These are phyloP conservation scores for Claviceps paspali DNA, from an alignment of 2,329 filamentous ascomycete species.

Conservation along the genomic window DNA sequence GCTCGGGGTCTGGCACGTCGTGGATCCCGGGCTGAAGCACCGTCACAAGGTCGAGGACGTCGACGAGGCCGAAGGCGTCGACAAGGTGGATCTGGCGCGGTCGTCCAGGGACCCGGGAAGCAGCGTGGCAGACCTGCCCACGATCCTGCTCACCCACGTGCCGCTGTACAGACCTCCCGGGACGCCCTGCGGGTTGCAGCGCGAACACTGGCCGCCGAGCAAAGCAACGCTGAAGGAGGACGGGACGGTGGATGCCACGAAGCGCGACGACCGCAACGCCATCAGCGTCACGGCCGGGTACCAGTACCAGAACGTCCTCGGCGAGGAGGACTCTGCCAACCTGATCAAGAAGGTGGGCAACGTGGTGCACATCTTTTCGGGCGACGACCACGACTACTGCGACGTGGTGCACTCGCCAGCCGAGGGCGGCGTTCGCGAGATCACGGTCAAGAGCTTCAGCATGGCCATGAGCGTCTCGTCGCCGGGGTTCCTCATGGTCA, in stretches of 20 bases:
- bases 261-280: constrained; percentile 45
- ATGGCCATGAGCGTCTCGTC: constrained; percentile 92
- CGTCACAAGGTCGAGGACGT: constrained; percentile 45
- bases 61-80: constrained; percentile 3
- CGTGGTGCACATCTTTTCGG: constrained; percentile 76
- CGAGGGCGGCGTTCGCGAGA: constrained; percentile 55
- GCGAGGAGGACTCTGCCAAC: constrained; percentile 56
- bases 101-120: constrained; percentile 24
- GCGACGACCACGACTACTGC: constrained; percentile 97
- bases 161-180: constrained; percentile 70
- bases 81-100: constrained; percentile 23
- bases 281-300: constrained; percentile 68
- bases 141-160: constrained; percentile 80
- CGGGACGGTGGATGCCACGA: constrained; percentile 4
- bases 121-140: constrained; percentile 53
- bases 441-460: constrained; percentile 87
- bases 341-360: constrained; percentile 68
- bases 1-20: constrained; percentile 47
- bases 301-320: constrained; percentile 93
- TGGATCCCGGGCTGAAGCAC: constrained; percentile 38
- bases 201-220: constrained; percentile 69
- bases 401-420: constrained; percentile 65
- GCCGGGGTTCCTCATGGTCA: constrained; percentile 77
- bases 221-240: constrained; percentile 38
- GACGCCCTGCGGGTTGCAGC: constrained; percentile 73